Percentiles rank a stretch among this genome's conserved stretches.
Evolutionary conservation across 805 yeast genomes (phyloP).

Genomic region (Tetrapisispora nanseiensis): DNA sequence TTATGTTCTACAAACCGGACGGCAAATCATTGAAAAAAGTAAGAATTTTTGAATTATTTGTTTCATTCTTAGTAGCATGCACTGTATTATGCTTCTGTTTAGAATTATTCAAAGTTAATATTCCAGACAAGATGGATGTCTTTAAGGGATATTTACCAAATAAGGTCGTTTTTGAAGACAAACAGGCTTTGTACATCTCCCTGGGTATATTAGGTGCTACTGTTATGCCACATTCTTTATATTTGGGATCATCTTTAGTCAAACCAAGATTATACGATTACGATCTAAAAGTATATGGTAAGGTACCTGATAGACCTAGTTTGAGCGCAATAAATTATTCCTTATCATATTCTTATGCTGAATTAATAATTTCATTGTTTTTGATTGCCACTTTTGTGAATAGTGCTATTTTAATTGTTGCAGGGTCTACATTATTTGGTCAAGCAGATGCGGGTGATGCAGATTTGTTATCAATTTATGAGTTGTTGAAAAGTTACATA

Average conservation of each 20-base stretch:
- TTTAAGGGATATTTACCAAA: conserved; percentile 66
- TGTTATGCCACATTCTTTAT: conserved; percentile 88
- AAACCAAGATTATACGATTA: conserved; percentile 74
- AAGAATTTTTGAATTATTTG: conserved; percentile 68
- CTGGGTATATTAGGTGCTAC: conserved; percentile 88
- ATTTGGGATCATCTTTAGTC: conserved; percentile 77
- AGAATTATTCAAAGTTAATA: conserved; percentile 51
- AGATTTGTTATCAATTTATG: conserved; percentile 72
- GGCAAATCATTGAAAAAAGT: conserved; percentile 69
- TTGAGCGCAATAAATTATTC: conserved; percentile 71
- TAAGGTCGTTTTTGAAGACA: conserved; percentile 45
- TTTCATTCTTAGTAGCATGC: conserved; percentile 55
- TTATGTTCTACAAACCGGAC: conserved; percentile 67
- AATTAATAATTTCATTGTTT: conserved; percentile 69
- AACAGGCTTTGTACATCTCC: conserved; percentile 62
- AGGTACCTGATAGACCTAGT: conserved; percentile 54
- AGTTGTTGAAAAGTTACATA: conserved; percentile 55
- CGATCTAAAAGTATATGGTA: conserved; percentile 48
- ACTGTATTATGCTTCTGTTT: conserved; percentile 70
- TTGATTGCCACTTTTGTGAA: conserved; percentile 89
- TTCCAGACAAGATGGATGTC: conserved; percentile 44
- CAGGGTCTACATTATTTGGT: conserved; percentile 73
- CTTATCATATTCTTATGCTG: conserved; percentile 72
- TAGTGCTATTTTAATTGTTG: conserved; percentile 80
- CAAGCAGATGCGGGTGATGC: conserved; percentile 64